Base-by-base conservation (phyloP, 768 basidiomycete genomes). In the Mycena rebaudengoi region DNA sequence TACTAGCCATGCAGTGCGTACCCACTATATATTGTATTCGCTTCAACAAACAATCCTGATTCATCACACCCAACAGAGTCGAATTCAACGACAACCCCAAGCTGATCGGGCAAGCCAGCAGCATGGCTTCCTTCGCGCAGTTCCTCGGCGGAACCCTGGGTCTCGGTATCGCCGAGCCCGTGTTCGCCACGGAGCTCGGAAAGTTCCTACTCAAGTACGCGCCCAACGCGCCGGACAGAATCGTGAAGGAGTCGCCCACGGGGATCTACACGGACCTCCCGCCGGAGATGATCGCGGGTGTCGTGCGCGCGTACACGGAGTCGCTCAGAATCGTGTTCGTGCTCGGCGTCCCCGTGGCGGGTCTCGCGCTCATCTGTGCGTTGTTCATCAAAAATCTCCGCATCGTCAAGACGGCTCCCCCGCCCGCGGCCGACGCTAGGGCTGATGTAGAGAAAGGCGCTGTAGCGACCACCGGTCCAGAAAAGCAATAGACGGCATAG, bases 211-310 rank as follows among this genome's bases (percentile, higher is more conserved):
- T 39, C 2, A 26, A 12, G n/a, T 70, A 59, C 35, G 69, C 69
- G 14, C 69, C 69, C 10, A 46, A 62, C 43, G 69, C 60, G 12
- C 62, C 62, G 5, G 43, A 60, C 25, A 23, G 44, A 1, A 29
- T 67, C 35, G 62, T 63, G 4, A 56, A 46, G 26, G 61, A 66
- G 57, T 53, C 50, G n/a, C 65, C 65, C 41, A 66, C 65, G 7
- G 40, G 51, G 16, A 69, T 66, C 28, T 69, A 65, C 35, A 62
- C 57, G 7, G 48, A 23, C 5, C 28, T 67, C 12, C 35, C 66
- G 10, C 8, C 62, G 28, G 52, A 26, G 30, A n/a, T 64, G 60
- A 67, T 67, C 20, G 58, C 65, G 4, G 68, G 66, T 45, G 68
- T 69, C n/a, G 59, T 67, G 30, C 18, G 29, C 20, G 51, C 40